A percentile compares a stretch with the other conserved stretches of the same genome.
Conservation (phyloP, 1,139 yeast genomes). For the Diutina pseudorugosa region DNA sequence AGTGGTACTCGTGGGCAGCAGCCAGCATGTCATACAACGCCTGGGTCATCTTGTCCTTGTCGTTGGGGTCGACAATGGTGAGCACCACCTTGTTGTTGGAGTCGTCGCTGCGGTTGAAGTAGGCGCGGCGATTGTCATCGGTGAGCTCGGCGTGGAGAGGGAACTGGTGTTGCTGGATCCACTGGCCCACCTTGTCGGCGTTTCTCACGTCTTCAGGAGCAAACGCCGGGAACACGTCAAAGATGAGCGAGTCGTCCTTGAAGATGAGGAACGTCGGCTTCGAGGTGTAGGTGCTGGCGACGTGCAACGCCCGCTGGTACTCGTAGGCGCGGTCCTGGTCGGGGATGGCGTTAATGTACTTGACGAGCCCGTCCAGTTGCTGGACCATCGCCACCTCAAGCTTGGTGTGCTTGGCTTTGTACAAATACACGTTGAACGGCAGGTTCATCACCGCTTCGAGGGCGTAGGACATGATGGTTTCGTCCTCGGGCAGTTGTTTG, state of each 20-base stretch:
- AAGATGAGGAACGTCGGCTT: conserved; percentile 50
- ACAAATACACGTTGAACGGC: conserved; percentile 42
- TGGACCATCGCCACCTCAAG: conserved; percentile 25
- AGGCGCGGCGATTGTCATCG: conserved; percentile 19
- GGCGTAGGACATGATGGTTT: conserved; percentile 44
- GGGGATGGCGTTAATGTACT: conserved; percentile 29
- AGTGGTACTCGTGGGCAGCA: conserved; percentile 43
- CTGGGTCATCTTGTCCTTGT: conserved; percentile 23
- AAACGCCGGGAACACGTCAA: conserved; percentile 44
- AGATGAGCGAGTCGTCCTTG: conserved; percentile 41
- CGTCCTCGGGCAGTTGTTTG: conserved; percentile 46
- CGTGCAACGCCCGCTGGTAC: conserved; percentile 32
- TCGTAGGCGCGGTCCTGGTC: conserved; percentile 11
- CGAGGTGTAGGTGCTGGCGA: conserved; percentile 42
- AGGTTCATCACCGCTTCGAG: conserved; percentile 45
- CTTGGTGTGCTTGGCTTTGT: conserved; percentile 30
- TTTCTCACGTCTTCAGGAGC: conserved; percentile 54
- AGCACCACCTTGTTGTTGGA: conserved; percentile 36
- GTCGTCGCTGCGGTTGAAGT: conserved; percentile 19
- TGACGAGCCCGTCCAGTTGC: conserved; percentile 31
- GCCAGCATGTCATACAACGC: conserved; percentile 31
- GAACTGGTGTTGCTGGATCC: conserved; percentile 32
- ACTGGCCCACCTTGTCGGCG: conserved; percentile 30
- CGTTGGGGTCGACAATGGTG: conserved; percentile 22
- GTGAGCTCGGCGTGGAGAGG: conserved; percentile 45